Evolutionary conservation across 352 stramenopile genomes (phyloP).

Genomic region (Phytophthora tentaculata): DNA sequence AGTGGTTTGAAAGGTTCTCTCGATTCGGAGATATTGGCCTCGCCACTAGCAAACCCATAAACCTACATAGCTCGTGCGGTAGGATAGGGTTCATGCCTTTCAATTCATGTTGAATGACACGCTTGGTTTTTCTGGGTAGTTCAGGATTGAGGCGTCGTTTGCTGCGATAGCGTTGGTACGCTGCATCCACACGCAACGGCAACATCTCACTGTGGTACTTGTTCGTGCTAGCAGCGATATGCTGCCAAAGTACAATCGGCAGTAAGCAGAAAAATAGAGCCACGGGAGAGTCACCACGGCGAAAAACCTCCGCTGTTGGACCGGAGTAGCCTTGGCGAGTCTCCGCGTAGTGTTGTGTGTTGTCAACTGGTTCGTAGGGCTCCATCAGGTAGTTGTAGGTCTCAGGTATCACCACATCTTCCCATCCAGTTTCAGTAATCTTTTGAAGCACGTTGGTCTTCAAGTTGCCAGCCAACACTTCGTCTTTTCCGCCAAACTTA

Average conservation of each 20-base stretch:
- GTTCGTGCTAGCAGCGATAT: slow-evolving; percentile 24
- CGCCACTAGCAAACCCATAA: slow-evolving; percentile 7
- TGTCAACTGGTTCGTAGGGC: too few relatives aligned
- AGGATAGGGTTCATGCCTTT: slow-evolving; percentile 11
- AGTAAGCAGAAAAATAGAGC: slow-evolving; percentile 26
- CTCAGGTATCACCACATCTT: too few relatives aligned
- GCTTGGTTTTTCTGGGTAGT: slow-evolving; percentile 10
- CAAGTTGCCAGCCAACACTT: neutral
- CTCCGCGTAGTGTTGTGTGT: too few relatives aligned
- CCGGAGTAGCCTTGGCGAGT: too few relatives aligned
- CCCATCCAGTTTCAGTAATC: too few relatives aligned
- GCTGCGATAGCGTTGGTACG: slow-evolving; percentile 12
- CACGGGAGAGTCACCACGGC: slow-evolving; percentile 7
- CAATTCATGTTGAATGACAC: too few relatives aligned
- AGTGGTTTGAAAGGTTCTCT: slow-evolving; percentile 22
- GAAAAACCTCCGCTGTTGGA: neutral
- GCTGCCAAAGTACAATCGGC: slow-evolving; percentile 20
- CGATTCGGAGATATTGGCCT: slow-evolving; percentile 18
- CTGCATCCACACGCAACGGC: neutral
- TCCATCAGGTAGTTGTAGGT: too few relatives aligned
- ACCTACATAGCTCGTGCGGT: slow-evolving; percentile 11
- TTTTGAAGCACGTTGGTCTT: neutral
- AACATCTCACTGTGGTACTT: slow-evolving; percentile 22
- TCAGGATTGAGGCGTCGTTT: neutral
- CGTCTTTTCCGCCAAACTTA: neutral